Evolutionary conservation across 371 early-diverging fungal species (phyloP), one percentile per base, ranked within the genome.

Genomic region (Sporodiniella umbellata): DNA sequence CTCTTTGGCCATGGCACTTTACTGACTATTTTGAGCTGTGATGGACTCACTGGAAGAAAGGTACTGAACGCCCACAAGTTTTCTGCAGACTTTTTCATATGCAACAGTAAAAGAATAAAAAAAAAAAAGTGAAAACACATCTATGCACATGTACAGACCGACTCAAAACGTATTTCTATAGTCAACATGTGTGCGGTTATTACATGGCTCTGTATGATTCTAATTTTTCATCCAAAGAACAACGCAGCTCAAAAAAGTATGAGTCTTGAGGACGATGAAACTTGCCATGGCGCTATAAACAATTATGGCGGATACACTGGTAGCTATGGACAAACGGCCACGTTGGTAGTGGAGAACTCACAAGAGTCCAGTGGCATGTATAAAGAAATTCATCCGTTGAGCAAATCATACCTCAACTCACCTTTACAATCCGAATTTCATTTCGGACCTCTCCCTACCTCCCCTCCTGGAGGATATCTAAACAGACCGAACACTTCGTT

Each of bases 31-130:
- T 59, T 78, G 12, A 69, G 72, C 25, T 60, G 56, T 26, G 79
- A 78, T 54, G 68, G 64, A 33, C 37, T 78, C 21, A 75, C 68
- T 2, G 42, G 38, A 1, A 44, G 47, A 28, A 67, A 67, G 33
- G 43, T 42, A 12, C 30, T 72, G n/a, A 75, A 72, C 45, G 44
- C 38, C 0, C 76, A 75, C 54, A 75, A 75, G 26, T 75, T 75
- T 37, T 58, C 70, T 2, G 72, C 76, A 0, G 76, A 75, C 49
- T 65, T 75, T 14, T 53, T 75, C 26, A 75, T 75, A 24, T 75
- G 76, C 38, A 72, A 73, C 51, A 72, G 72, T 72, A 72, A 51
- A 58, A 54, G 8, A 7, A 3, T 31, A n/a, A n/a, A n/a, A n/a
- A n/a, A n/a, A n/a, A n/a, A n/a, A n/a, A n/a, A n/a, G n/a, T n/a